phyloP scores from a whole-genome alignment of 2,329 filamentous ascomycete species.

The Daldinia sp. region DNA sequence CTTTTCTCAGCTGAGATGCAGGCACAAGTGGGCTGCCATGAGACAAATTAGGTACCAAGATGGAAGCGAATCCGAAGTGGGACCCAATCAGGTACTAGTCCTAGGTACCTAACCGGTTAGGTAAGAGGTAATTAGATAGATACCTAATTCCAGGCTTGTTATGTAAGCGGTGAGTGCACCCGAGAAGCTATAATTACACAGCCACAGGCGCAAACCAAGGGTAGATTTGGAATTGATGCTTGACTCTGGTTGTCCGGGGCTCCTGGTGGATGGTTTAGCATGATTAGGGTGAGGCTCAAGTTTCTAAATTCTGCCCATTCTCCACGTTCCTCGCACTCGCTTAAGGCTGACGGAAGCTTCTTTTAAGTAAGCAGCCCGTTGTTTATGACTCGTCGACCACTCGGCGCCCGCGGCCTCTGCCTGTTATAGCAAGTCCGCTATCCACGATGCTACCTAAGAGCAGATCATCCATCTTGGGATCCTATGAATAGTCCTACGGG shows the following conservation, averaged over 20 bases:
- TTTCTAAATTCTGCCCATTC: constrained; percentile 4
- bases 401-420: not conserved
- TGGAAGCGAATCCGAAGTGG: constrained; percentile 1
- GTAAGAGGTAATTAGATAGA: not conserved
- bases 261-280: not conserved
- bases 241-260: not conserved
- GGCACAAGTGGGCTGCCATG: too few species aligned
- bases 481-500: not conserved
- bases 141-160: too few species aligned
- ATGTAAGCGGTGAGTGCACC: too few species aligned
- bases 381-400: constrained; percentile 1
- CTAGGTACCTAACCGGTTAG: not conserved
- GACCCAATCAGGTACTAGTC: not conserved
- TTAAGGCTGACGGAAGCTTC: not conserved
- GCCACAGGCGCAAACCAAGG: not conserved
- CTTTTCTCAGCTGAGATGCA: not conserved
- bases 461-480: not conserved
- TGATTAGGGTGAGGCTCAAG: constrained; percentile 16
- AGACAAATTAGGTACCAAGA: not conserved
- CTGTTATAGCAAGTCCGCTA: not conserved
- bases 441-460: not conserved
- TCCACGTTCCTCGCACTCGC: constrained; percentile 20
- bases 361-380: not conserved
- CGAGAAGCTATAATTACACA: not conserved
- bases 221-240: not conserved